Evolutionary conservation across 441 rosid genomes (phyloP).

Genomic region (Syzygium malaccense): DNA sequence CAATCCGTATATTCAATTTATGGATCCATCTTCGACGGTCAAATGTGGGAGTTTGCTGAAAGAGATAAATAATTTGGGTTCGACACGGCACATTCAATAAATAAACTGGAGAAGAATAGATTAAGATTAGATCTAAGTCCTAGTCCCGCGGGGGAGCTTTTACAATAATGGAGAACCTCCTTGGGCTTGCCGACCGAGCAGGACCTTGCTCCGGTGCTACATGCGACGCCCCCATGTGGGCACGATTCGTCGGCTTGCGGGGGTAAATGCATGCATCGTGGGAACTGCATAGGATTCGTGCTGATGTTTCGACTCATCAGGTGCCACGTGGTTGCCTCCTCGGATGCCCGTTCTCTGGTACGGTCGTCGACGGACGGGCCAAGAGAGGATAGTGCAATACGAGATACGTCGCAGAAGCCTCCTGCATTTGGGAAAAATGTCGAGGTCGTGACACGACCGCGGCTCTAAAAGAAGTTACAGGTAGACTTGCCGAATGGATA

Average conservation of each 20-base stretch:
- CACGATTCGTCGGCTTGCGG: conserved; percentile 15
- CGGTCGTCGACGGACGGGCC: not conserved
- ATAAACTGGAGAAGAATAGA: not conserved
- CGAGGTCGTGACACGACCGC: not conserved
- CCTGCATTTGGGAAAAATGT: not conserved
- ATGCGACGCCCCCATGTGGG: conserved; percentile 17
- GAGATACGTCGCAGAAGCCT: conserved; percentile 1
- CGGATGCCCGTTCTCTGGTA: conserved; percentile 8
- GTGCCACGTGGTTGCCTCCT: conserved; percentile 24
- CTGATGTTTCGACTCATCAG: not conserved
- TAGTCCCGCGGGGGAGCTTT: not conserved
- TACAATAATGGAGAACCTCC: not conserved
- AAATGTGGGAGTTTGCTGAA: not conserved
- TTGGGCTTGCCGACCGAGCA: conserved; percentile 12
- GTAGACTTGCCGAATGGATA: too few relatives aligned
- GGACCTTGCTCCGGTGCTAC: not conserved
- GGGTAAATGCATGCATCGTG: not conserved
- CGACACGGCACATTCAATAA: not conserved
- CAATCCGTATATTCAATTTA: not conserved
- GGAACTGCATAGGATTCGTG: not conserved
- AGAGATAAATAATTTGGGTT: not conserved
- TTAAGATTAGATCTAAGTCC: not conserved
- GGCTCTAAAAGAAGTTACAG: not conserved
- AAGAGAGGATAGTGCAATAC: not conserved
- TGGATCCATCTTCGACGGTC: not conserved